These are phyloP conservation scores for Prunus mira DNA, from an alignment of 306 rosid genomes.

Conservation along the genomic window DNA sequence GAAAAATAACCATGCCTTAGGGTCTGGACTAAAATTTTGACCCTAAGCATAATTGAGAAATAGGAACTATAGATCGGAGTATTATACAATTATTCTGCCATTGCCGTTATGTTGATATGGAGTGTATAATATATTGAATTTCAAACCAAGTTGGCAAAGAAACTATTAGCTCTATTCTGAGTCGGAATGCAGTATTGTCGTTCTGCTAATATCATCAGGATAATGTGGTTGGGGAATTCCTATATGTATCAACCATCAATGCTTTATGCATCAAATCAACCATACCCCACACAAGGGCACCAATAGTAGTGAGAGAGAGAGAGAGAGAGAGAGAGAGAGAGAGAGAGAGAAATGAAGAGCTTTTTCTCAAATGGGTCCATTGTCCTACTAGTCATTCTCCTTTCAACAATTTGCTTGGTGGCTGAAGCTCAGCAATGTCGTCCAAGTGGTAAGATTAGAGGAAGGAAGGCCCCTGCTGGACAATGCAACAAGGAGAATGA, in stretches of 20 bases:
- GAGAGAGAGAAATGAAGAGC: constrained; percentile 6
- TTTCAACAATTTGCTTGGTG: not conserved
- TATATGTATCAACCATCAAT: not conserved
- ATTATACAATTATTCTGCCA: too few species aligned
- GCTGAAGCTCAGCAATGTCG: constrained; percentile 18
- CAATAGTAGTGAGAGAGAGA: not conserved
- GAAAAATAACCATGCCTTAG: not conserved
- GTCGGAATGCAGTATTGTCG: not conserved
- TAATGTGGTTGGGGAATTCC: not conserved
- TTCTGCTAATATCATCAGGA: not conserved
- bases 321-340: not conserved
- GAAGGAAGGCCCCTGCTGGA: constrained; percentile 20
- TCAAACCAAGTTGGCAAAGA: too few species aligned
- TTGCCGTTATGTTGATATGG: too few species aligned
- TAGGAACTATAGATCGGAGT: too few species aligned
- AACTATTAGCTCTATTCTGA: not conserved
- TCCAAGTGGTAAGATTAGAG: constrained; percentile 18
- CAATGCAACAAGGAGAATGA: constrained; percentile 24
- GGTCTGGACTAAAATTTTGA: not conserved
- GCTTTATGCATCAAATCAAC: not conserved
- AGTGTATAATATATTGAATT: too few species aligned
- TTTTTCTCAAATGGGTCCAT: not conserved
- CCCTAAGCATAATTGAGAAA: too few species aligned
- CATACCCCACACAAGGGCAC: not conserved
- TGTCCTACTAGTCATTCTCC: not conserved